Percentiles rank a stretch among this genome's conserved stretches.
Conservation (phyloP, 345 rosid genomes). For the Laguncularia racemosa region DNA sequence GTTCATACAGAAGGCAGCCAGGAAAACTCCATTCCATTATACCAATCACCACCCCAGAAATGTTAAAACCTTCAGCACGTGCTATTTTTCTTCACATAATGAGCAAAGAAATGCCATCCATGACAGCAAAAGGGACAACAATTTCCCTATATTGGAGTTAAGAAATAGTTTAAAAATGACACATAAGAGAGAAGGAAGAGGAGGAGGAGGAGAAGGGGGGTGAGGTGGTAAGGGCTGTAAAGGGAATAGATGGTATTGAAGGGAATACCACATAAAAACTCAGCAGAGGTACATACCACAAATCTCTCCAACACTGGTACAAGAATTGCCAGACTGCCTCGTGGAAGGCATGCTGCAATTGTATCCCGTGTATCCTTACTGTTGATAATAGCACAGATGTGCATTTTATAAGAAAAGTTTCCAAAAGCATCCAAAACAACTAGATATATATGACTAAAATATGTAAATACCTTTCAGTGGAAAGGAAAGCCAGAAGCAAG, state of each 20-base stretch:
- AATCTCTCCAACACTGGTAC: conserved; percentile 98
- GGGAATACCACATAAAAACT: neutral
- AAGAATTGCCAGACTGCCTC: conserved; percentile 48
- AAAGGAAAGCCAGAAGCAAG: conserved; percentile 89
- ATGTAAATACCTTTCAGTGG: conserved; percentile 72
- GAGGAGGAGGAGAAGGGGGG: too few relatives aligned
- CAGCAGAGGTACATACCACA: conserved; percentile 51
- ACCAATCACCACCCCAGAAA: too few relatives aligned
- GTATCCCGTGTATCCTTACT: conserved; percentile 68
- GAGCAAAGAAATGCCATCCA: neutral
- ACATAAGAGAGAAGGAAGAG: too few relatives aligned
- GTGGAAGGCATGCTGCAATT: conserved; percentile 75
- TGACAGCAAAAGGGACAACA: too few relatives aligned
- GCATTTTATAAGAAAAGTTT: conserved; percentile 1
- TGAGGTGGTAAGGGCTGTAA: too few relatives aligned
- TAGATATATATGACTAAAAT: neutral
- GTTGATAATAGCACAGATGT: conserved; percentile 21
- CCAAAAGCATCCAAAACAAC: neutral
- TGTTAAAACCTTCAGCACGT: too few relatives aligned
- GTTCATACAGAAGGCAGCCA: too few relatives aligned
- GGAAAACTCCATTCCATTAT: too few relatives aligned
- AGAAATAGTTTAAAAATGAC: too few relatives aligned
- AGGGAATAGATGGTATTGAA: too few relatives aligned
- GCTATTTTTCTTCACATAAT: neutral
- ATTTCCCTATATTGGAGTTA: too few relatives aligned